phyloP scores from a whole-genome alignment of 73 alveolate genomes.

The Symbiodinium pilosum region DNA sequence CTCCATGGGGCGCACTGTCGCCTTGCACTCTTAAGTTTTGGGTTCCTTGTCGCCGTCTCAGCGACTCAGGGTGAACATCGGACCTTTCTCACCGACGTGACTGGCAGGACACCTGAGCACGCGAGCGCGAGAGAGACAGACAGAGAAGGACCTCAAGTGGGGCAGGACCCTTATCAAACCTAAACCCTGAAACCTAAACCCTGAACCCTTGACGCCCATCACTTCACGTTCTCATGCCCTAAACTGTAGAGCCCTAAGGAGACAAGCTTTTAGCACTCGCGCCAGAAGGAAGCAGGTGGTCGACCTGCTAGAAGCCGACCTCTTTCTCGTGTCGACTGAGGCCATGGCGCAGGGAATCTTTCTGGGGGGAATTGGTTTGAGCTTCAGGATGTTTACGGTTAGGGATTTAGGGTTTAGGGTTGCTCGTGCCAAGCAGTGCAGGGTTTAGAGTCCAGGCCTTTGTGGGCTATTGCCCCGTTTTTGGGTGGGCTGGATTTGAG shows the following conservation, averaged over 20 bases:
- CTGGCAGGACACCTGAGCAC: not conserved
- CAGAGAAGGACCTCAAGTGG: not conserved
- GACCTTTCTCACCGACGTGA: not conserved
- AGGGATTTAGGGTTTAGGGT: no score
- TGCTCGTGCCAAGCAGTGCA: no score
- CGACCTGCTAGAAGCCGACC: not conserved
- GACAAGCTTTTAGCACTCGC: not conserved
- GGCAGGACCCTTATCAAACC: not conserved
- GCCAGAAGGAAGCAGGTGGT: not conserved
- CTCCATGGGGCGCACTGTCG: not conserved
- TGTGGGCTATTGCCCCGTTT: no score
- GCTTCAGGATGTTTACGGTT: no score
- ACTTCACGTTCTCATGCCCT: not conserved
- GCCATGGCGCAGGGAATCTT: not conserved
- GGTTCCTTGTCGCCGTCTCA: not conserved
- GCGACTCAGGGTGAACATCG: not conserved
- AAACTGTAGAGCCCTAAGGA: not conserved
- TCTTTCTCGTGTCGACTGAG: slow-evolving; percentile 11
- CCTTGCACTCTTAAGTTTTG: not conserved
- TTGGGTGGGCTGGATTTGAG: no score
- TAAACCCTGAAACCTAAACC: not conserved
- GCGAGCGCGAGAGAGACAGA: not conserved
- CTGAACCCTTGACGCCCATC: not conserved
- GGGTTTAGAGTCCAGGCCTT: no score
- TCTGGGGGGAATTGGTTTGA: no score